These are phyloP conservation scores for Aspergillus kassunensis DNA, from an alignment of 495 filamentous ascomycete species.

Conservation along the genomic window DNA sequence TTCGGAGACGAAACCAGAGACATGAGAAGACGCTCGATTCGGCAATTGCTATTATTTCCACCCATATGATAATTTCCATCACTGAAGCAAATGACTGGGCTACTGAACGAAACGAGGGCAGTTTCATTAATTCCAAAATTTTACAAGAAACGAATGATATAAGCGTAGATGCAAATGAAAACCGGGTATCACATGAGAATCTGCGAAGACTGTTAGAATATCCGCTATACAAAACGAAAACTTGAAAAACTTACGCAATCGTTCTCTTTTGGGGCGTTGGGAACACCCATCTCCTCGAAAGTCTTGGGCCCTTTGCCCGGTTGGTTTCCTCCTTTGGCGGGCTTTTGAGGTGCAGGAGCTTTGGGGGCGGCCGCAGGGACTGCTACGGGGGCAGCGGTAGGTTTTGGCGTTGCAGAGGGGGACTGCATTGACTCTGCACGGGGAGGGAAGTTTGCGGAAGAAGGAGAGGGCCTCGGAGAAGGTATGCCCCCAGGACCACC, in stretches of 20 bases:
- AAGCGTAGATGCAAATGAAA: constrained; percentile 10
- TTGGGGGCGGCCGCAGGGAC: constrained; percentile 22
- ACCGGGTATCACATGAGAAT: constrained; percentile 59
- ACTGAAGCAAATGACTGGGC: neutral
- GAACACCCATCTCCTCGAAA: constrained; percentile 97
- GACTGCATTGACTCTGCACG: constrained; percentile 33
- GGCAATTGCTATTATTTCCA: neutral
- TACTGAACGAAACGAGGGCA: neutral
- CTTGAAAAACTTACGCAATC: constrained; percentile 80
- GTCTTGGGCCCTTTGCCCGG: constrained; percentile 86
- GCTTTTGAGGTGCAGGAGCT: too few species aligned
- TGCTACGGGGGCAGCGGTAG: constrained; percentile 18
- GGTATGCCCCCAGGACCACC: constrained; percentile 23
- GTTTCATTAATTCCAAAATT: constrained; percentile 6
- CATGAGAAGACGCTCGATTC: neutral
- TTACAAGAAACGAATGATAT: constrained; percentile 12
- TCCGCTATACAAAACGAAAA: neutral
- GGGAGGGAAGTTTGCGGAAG: constrained; percentile 33
- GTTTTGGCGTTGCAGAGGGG: constrained; percentile 31
- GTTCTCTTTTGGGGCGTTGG: constrained; percentile 67
- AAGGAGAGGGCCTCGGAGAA: constrained; percentile 30
- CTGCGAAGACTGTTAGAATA: constrained; percentile 37
- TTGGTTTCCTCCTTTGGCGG: constrained; percentile 37
- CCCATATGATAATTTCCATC: neutral
- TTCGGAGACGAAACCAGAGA: neutral